Evolutionary conservation across 345 rosid genomes (phyloP).

Genomic region (Camelina laxa): DNA sequence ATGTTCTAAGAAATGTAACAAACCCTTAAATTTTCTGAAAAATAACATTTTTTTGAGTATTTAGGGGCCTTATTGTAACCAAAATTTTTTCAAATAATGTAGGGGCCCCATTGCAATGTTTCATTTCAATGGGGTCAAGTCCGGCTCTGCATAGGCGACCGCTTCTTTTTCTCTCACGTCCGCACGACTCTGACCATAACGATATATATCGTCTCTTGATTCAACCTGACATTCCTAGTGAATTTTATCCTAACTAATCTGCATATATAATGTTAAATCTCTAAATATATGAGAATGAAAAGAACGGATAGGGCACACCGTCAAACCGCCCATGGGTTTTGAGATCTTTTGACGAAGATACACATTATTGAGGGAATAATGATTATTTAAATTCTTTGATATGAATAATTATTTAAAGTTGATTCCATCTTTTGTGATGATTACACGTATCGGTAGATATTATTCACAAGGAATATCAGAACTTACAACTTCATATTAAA

Average conservation of each 20-base stretch:
- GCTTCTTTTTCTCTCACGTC: too few relatives aligned
- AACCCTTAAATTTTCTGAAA: too few relatives aligned
- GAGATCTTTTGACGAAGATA: background rate
- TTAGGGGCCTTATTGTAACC: too few relatives aligned
- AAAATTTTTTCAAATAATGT: too few relatives aligned
- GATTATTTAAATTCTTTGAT: background rate
- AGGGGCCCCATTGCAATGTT: too few relatives aligned
- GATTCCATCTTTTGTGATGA: constrained; percentile 14
- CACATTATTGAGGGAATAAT: constrained; percentile 22
- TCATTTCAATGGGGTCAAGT: too few relatives aligned
- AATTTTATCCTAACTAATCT: background rate
- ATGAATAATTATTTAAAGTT: background rate
- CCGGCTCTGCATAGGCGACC: too few relatives aligned
- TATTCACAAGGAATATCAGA: background rate
- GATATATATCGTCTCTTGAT: too few relatives aligned
- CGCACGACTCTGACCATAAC: too few relatives aligned
- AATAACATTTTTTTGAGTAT: too few relatives aligned
- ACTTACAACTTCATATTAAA: constrained; percentile 10
- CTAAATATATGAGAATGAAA: background rate
- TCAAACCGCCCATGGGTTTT: constrained; percentile 30
- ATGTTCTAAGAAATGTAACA: too few relatives aligned
- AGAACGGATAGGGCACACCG: background rate
- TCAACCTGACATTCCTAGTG: too few relatives aligned
- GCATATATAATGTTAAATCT: background rate
- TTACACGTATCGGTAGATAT: constrained; percentile 20